Evolutionary conservation across 2,329 filamentous ascomycete genomes (phyloP), one percentile per base, ranked within the genome.

Genomic region (Chrysoporthe austroafricana): DNA sequence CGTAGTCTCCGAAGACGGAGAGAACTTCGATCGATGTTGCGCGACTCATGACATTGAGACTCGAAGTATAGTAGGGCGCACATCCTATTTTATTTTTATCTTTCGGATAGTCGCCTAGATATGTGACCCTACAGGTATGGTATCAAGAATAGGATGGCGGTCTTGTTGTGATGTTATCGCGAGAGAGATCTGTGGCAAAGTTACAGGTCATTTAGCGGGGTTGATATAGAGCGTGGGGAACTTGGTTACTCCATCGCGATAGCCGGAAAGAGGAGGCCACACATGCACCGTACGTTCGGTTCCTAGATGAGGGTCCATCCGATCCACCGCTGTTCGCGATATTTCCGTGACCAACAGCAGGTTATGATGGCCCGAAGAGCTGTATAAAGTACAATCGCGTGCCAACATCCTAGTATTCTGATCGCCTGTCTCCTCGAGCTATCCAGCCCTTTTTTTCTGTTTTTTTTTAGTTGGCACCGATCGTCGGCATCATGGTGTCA

Each of bases 401-500:
- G 21, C 34, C 6, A 32, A 26, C 18, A 46, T 14, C 44, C 44
- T n/a, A 18, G 44, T 46, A 46, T 4, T 16, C 4, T 46, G 11
- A 46, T 11, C 44, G 6, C 11, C 14, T 13, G 4, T 14, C 4
- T 46, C 4, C 44, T 46, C 7, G 13, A 4, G 44, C 44, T 46
- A n/a, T n/a, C 9, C 13, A n/a, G 7, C n/a, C 26, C 5, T 57
- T 2, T 26, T 26, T 26, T 26, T 26, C 0, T 26, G 2, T 2
- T 26, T 26, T 26, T 26, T 26, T 26, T 2, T 60, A 32, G 50
- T 8, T 26, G 9, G 2, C 54, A 39, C 54, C 54, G 18, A 39
- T 11, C 9, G 6, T 60, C 57, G 57, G 21, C 57, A 61, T 11
- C 6, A 61, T 61, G 59, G 43, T 61, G 42, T 57, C 50, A 8